Conservation (phyloP, 164 flowering plant species). For the Euptelea pleiosperma region DNA sequence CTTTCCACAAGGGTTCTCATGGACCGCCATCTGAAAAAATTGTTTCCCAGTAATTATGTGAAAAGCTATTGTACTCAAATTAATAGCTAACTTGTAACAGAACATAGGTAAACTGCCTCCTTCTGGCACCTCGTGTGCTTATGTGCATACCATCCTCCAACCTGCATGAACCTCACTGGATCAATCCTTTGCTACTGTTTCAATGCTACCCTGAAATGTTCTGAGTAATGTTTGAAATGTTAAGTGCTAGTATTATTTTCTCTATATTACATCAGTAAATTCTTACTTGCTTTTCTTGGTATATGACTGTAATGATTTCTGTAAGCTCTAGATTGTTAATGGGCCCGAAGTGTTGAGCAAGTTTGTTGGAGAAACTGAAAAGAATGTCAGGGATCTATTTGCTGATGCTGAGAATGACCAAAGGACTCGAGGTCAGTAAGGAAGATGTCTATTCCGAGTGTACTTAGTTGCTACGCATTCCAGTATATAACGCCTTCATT, state of each 20-base stretch:
- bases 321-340: constrained; percentile 49
- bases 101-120: not conserved
- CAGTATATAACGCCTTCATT: not conserved
- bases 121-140: not conserved
- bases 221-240: too few relatives aligned
- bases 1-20: too few relatives aligned
- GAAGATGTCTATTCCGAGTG: not conserved
- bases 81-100: too few relatives aligned
- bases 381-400: constrained; percentile 69
- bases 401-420: constrained; percentile 77
- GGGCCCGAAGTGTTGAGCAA: constrained; percentile 78
- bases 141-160: not conserved
- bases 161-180: not conserved
- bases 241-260: not conserved
- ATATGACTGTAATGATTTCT: constrained; percentile 4
- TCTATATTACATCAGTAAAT: not conserved
- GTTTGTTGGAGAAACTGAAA: constrained; percentile 74
- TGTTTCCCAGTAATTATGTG: too few relatives aligned
- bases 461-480: not conserved
- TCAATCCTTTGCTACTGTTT: too few relatives aligned
- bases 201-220: too few relatives aligned
- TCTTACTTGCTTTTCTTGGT: too few relatives aligned
- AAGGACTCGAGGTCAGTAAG: constrained; percentile 40
- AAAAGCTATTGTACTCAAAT: too few relatives aligned
- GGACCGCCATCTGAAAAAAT: too few relatives aligned